Conservation (phyloP, 2,329 filamentous ascomycete genomes). For the Huntiella bhutanensis region DNA sequence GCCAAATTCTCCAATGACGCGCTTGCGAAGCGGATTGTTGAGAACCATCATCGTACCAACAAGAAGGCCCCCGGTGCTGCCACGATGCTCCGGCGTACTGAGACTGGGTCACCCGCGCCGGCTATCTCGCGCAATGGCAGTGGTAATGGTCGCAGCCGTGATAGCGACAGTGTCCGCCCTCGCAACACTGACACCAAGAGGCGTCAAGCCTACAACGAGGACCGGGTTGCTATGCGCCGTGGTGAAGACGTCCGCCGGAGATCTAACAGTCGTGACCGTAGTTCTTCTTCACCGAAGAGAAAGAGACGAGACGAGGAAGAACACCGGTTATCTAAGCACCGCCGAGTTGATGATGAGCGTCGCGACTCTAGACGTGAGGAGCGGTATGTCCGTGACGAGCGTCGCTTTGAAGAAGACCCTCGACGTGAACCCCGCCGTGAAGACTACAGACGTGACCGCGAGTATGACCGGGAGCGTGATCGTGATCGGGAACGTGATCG, state of each 20-base stretch:
- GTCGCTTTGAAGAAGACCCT: constrained; percentile 15
- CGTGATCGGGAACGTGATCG: constrained; percentile 14
- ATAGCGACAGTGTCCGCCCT: constrained; percentile 23
- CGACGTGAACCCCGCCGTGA: constrained; percentile 18
- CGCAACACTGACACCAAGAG: constrained; percentile 34
- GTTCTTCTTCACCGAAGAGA: constrained; percentile 11
- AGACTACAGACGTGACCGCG: constrained; percentile 16
- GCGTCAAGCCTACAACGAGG: constrained; percentile 33
- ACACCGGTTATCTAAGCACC: constrained; percentile 23
- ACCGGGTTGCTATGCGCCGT: constrained; percentile 27
- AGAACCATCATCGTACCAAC: constrained; percentile 89
- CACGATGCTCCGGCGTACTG: constrained; percentile 41
- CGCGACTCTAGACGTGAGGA: constrained; percentile 15
- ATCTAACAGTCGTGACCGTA: constrained; percentile 22
- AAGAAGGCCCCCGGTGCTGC: constrained; percentile 44
- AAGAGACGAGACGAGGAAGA: constrained; percentile 13
- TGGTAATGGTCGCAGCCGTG: constrained; percentile 27
- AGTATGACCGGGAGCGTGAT: constrained; percentile 14
- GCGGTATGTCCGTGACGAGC: constrained; percentile 9
- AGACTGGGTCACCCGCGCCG: constrained; percentile 51
- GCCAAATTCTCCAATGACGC: constrained; percentile 63
- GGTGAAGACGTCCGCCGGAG: constrained; percentile 23
- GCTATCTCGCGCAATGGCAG: constrained; percentile 26
- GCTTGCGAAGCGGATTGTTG: constrained; percentile 58
- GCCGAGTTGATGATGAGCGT: constrained; percentile 23